Evolutionary conservation across 768 basidiomycete genomes (phyloP).

Genomic region (Boletus pseudopeckii): DNA sequence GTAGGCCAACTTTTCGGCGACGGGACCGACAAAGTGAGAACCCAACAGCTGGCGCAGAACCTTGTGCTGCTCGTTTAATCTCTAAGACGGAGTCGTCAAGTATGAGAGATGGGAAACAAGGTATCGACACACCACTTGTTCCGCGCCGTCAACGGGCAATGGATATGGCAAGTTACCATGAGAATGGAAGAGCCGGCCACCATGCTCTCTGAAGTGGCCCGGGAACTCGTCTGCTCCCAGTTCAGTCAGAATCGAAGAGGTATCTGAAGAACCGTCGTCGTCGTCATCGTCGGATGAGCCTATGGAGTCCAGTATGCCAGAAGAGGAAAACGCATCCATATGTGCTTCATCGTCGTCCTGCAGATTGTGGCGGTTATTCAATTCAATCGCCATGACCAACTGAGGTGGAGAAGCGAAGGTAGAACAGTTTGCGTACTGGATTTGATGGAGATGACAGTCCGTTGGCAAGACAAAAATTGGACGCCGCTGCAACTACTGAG

Average conservation of each 20-base stretch:
- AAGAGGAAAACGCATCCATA: constrained; percentile 11
- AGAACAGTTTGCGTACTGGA: constrained; percentile 16
- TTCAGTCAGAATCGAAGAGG: constrained; percentile 44
- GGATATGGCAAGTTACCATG: constrained; percentile 62
- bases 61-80: constrained; percentile 49
- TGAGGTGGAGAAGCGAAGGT: constrained; percentile 4
- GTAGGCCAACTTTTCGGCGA: constrained; percentile 46
- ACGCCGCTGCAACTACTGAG: constrained; percentile 37
- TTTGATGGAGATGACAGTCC: constrained; percentile 31
- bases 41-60: constrained; percentile 50
- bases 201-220: constrained; percentile 52
- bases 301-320: constrained; percentile 2
- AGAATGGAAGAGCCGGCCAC: constrained; percentile 67
- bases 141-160: constrained; percentile 66
- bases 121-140: constrained; percentile 54
- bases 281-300: constrained; percentile 26
- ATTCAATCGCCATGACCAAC: constrained; percentile 29
- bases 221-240: constrained; percentile 55
- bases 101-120: not conserved
- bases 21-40: constrained; percentile 59
- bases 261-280: constrained; percentile 39
- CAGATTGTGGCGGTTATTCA: constrained; percentile 20
- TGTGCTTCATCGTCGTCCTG: constrained; percentile 18
- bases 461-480: constrained; percentile 38
- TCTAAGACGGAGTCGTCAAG: constrained; percentile 34